Percentiles rank a stretch among this genome's conserved stretches.
These are phyloP conservation scores for Cyclanthera cordifolia DNA, from an alignment of 306 rosid species.

Conservation along the genomic window DNA sequence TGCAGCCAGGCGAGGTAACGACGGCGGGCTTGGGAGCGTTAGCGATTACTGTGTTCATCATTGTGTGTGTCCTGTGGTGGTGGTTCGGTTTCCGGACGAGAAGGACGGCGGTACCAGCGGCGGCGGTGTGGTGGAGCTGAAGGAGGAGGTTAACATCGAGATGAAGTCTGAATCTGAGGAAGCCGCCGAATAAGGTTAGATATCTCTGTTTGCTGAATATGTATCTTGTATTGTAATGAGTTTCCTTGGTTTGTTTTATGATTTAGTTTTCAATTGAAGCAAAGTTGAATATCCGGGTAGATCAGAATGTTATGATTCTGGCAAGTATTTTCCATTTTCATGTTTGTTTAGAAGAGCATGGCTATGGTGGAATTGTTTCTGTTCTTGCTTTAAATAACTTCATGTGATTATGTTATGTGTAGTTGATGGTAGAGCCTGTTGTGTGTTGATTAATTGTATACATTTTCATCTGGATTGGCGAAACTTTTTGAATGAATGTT, in stretches of 20 bases:
- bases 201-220: background rate
- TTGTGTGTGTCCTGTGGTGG: constrained; percentile 92
- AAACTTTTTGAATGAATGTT: background rate
- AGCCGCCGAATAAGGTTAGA: constrained; percentile 47
- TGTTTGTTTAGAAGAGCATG: background rate
- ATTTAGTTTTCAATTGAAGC: background rate
- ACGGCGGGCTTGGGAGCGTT: constrained; percentile 84
- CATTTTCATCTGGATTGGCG: background rate
- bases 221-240: background rate
- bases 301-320: background rate
- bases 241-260: background rate
- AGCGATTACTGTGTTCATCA: constrained; percentile 94
- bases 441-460: constrained; percentile 4
- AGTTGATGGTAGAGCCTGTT: background rate
- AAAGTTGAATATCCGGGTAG: background rate
- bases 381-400: background rate
- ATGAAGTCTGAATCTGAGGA: constrained; percentile 13
- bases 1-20: constrained; percentile 62
- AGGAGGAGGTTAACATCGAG: too few species aligned
- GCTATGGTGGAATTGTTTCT: background rate
- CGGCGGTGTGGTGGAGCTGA: constrained; percentile 16
- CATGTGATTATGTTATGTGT: background rate
- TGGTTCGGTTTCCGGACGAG: constrained; percentile 82
- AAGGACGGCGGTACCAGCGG: constrained; percentile 27
- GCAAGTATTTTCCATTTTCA: background rate